Evolutionary conservation across 2,329 filamentous ascomycete genomes (phyloP).

Genomic region (Ophiostoma quercus): DNA sequence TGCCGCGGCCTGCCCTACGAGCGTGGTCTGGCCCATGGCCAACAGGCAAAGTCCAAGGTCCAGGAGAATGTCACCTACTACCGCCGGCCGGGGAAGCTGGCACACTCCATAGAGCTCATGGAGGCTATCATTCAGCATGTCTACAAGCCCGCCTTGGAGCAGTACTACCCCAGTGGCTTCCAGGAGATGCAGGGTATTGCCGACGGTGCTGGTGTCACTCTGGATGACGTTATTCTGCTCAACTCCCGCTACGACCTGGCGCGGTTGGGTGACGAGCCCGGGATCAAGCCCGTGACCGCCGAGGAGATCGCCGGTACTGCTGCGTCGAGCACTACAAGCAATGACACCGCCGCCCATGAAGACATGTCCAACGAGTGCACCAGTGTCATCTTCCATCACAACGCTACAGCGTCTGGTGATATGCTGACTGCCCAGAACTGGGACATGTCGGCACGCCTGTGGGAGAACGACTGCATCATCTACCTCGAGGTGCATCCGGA

Average conservation of each 20-base stretch:
- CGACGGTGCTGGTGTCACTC: constrained; percentile 28
- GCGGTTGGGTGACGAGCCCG: constrained; percentile 22
- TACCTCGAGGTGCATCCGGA: constrained; percentile 31
- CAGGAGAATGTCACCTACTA: constrained; percentile 29
- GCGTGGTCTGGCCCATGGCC: constrained; percentile 28
- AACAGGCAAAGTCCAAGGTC: constrained; percentile 28
- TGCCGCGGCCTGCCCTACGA: constrained; percentile 28
- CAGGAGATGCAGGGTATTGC: constrained; percentile 28
- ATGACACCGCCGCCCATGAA: constrained; percentile 5
- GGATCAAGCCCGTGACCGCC: background rate
- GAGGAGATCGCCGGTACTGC: background rate
- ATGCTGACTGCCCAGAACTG: constrained; percentile 26
- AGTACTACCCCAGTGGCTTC: constrained; percentile 26
- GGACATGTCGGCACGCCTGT: constrained; percentile 28
- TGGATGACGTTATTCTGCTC: constrained; percentile 29
- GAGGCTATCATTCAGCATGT: constrained; percentile 27
- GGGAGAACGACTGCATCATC: constrained; percentile 29
- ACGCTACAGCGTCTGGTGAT: constrained; percentile 19
- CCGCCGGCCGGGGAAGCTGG: constrained; percentile 28
- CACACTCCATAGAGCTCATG: constrained; percentile 24
- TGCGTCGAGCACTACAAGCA: background rate
- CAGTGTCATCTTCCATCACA: constrained; percentile 24
- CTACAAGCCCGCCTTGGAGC: constrained; percentile 29
- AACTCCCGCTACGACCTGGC: constrained; percentile 30
- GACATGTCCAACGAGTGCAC: constrained; percentile 24